Base-by-base conservation (phyloP, 345 rosid species). In the Eucalyptus melliodora region DNA sequence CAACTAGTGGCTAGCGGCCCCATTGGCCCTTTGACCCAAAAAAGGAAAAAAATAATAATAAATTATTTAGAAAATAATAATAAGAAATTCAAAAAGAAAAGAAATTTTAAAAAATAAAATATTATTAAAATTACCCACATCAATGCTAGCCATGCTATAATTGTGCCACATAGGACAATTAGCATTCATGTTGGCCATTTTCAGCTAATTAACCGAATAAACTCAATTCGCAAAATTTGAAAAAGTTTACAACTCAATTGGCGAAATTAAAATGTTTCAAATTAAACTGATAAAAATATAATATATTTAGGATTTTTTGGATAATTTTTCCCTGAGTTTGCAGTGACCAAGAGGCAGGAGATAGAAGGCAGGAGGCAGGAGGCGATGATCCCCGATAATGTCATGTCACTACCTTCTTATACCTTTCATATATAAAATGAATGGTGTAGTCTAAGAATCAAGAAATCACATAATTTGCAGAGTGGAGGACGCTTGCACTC, bases 261-360 rank as follows among this genome's bases (percentile, higher is more conserved):
- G 0, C 2, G 4, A 56, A 56, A 56, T 24, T 24, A 56, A 56
- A 56, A 24, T 56, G 30, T 24, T 56, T 24, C 10, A 24, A 1
- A 56, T 56, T 56, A 24, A 56, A 56, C 0, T 23, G 0, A 0
- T 14, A 56, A 56, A 56, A 24, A 10, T 24, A 56, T 26, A 4
- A 24, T 56, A 56, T 4, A 0, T 56, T 56, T 56, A 56, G 0
- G 1, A 24, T 23, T n/a, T n/a, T 2, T 65, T 15, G 17, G 7
- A 8, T 0, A 16, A n/a, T 67, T 67, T 30, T n/a, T 15, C 16
- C 37, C 3, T 0, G 6, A n/a, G 2, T 3, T 69, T 69, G 0
- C 7, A 9, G 0, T 17, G 13, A 17, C 44, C 24, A 40, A 11
- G 27, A 23, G 83, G 47, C 9, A 11, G 16, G 83, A 77, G 16